These are phyloP conservation scores for Aspergillus flavus DNA, from an alignment of 2,329 filamentous ascomycete species.

Conservation along the genomic window DNA sequence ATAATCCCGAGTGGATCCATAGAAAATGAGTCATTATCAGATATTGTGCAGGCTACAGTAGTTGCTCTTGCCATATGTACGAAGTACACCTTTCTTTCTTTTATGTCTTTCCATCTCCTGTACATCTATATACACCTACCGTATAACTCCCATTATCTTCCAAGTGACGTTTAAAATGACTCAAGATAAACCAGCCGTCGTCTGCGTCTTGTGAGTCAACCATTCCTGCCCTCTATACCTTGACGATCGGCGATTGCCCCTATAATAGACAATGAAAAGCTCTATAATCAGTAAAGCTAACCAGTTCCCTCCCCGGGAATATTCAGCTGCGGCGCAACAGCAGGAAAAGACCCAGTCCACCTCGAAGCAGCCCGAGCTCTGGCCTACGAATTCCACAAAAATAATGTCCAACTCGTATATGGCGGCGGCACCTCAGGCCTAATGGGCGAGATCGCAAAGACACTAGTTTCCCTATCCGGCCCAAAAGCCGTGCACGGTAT, in stretches of 20 bases:
- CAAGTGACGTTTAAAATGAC: not conserved
- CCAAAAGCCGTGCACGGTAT: conserved; percentile 85
- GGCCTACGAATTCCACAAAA: conserved; percentile 70
- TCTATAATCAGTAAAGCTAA: no score
- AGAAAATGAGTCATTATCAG: not conserved
- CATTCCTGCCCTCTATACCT: no score
- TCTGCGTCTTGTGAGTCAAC: conserved; percentile 77
- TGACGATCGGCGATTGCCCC: no score
- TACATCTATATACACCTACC: not conserved
- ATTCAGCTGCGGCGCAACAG: conserved; percentile 73
- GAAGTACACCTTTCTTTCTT: not conserved
- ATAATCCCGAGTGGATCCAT: not conserved
- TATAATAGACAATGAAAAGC: no score
- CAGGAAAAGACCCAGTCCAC: conserved; percentile 73
- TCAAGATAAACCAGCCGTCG: conserved; percentile 56
- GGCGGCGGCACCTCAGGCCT: conserved; percentile 91
- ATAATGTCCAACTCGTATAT: conserved; percentile 84
- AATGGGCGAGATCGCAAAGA: conserved; percentile 91
- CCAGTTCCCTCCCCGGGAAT: no score
- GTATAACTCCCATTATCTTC: not conserved
- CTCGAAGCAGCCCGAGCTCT: conserved; percentile 76
- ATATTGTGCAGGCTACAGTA: not conserved
- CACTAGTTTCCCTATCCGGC: conserved; percentile 79
- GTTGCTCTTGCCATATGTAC: not conserved
- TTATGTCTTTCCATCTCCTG: not conserved